Conservation (phyloP, 345 rosid species). For the Sonneratia caseolaris region DNA sequence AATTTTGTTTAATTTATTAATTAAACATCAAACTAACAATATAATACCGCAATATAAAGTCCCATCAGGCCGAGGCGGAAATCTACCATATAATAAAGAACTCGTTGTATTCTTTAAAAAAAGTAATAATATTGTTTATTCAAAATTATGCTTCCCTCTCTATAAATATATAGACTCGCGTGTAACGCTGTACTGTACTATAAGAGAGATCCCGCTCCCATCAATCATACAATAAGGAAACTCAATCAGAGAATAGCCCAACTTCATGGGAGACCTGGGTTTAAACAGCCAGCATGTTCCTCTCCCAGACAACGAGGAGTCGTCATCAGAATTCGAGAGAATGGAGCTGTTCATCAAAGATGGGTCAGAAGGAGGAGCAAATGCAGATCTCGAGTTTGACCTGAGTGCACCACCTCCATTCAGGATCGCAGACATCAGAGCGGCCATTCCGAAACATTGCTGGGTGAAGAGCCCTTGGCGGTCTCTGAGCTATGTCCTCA, state of each 20-base stretch:
- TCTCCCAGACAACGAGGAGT: background rate
- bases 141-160: background rate
- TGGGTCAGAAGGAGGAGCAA: background rate
- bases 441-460: constrained; percentile 78
- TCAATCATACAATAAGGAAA: too few relatives aligned
- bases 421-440: constrained; percentile 53
- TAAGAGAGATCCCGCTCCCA: too few relatives aligned
- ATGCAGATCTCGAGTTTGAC: constrained; percentile 14
- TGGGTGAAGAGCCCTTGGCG: constrained; percentile 75
- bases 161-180: background rate
- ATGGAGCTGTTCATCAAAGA: background rate
- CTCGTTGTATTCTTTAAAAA: too few relatives aligned
- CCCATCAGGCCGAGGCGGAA: too few relatives aligned
- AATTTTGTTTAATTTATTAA: background rate
- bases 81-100: too few relatives aligned
- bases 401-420: constrained; percentile 55
- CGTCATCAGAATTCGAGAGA: background rate
- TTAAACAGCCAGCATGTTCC: background rate
- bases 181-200: too few relatives aligned
- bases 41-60: too few relatives aligned
- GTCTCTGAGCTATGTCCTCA: constrained; percentile 63
- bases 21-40: background rate
- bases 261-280: constrained; percentile 1
- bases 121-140: too few relatives aligned
- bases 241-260: background rate